A percentile compares a stretch with the other conserved stretches of the same genome.
Conservation (phyloP, 257 asterid genomes). For the Solanum pinnatisectum region DNA sequence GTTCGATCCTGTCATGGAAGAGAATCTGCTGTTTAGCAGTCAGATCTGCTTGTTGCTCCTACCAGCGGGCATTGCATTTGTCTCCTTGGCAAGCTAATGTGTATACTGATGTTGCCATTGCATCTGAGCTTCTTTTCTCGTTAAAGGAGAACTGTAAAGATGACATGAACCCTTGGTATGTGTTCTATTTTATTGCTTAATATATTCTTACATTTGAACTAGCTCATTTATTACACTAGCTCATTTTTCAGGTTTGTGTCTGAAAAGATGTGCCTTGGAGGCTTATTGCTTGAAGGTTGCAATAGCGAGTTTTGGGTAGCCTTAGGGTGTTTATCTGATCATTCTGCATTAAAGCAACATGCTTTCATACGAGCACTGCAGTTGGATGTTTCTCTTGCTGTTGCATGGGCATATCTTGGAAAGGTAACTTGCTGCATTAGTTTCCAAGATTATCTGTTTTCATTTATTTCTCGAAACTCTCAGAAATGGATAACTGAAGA, state of each 20-base stretch:
- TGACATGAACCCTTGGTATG: conserved; percentile 45
- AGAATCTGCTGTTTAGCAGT: conserved; percentile 60
- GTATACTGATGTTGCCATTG: conserved; percentile 73
- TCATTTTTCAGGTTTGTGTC: conserved; percentile 58
- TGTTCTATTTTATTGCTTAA: conserved; percentile 1
- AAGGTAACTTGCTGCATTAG: conserved; percentile 42
- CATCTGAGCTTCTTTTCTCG: conserved; percentile 51
- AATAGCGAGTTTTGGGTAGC: conserved; percentile 91
- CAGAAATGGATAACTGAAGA: not conserved
- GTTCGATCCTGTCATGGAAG: conserved; percentile 71
- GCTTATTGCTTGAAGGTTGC: conserved; percentile 75
- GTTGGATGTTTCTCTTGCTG: conserved; percentile 82
- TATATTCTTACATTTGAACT: conserved; percentile 5
- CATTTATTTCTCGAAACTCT: not conserved
- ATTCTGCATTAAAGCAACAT: conserved; percentile 68
- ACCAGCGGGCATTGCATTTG: conserved; percentile 89
- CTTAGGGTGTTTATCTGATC: conserved; percentile 70
- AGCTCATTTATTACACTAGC: conserved; percentile 20
- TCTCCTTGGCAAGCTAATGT: conserved; percentile 88
- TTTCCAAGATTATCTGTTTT: not conserved
- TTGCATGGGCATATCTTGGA: conserved; percentile 95
- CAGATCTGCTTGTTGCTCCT: conserved; percentile 56
- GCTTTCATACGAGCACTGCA: conserved; percentile 88
- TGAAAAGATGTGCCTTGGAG: conserved; percentile 94
- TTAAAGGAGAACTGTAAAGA: conserved; percentile 40